phyloP scores from a whole-genome alignment of 345 rosid genomes.

The Pistacia vera region DNA sequence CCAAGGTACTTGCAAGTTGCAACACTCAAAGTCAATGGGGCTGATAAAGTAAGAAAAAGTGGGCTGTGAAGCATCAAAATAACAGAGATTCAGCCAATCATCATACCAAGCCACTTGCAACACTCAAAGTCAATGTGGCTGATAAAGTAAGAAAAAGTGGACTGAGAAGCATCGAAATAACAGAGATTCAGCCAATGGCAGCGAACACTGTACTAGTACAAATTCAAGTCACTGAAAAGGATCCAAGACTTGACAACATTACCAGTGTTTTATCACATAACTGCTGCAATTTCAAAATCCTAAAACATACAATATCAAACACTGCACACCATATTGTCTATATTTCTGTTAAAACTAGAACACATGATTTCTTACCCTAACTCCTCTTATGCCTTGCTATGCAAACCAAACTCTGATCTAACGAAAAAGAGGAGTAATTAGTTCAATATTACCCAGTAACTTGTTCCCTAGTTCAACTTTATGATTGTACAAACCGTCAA shows the following conservation, averaged over 20 bases:
- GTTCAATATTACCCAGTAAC: not conserved
- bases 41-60: not conserved
- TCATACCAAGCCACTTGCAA: too few species aligned
- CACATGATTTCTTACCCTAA: not conserved
- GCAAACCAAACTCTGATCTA: not conserved
- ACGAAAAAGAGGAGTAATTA: not conserved
- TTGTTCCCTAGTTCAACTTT: not conserved
- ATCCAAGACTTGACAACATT: not conserved
- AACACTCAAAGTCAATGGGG: not conserved
- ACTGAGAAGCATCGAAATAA: not conserved
- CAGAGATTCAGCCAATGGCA: not conserved
- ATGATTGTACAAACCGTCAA: not conserved
- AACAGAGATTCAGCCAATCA: not conserved
- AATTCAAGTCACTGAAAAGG: not conserved
- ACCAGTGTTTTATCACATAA: not conserved
- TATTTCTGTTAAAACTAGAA: slow-evolving; percentile 1
- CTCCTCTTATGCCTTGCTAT: not conserved
- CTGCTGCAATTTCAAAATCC: not conserved
- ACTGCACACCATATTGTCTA: not conserved
- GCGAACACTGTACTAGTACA: not conserved
- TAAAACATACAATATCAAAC: not conserved
- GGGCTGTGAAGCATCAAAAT: not conserved
- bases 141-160: not conserved
- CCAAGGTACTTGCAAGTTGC: not conserved
- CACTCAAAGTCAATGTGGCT: not conserved